These are phyloP conservation scores for Tothia fuscella DNA, from an alignment of 2,329 filamentous ascomycete species.

Conservation along the genomic window DNA sequence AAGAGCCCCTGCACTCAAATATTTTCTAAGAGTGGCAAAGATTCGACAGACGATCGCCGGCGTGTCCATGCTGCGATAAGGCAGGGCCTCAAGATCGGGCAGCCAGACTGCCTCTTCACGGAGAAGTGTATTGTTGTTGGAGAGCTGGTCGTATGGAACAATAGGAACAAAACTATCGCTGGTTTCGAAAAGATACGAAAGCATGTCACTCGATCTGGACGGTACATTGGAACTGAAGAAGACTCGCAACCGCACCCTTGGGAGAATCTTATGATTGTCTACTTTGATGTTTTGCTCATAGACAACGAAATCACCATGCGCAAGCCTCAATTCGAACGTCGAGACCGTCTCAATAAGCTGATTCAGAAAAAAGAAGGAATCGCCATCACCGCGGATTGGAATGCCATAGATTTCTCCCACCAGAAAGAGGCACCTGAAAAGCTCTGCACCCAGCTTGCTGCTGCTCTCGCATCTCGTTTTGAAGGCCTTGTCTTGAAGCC, in stretches of 20 bases:
- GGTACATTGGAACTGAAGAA: conserved; percentile 51
- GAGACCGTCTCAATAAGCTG: conserved; percentile 46
- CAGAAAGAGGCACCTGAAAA: conserved; percentile 35
- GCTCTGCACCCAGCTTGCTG: conserved; percentile 54
- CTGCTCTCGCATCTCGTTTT: conserved; percentile 50
- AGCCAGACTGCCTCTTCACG: conserved; percentile 45
- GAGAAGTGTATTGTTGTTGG: conserved; percentile 68
- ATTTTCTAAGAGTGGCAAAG: conserved; percentile 86
- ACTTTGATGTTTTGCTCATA: conserved; percentile 47
- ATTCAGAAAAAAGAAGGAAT: conserved; percentile 45
- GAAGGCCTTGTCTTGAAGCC: conserved; percentile 78
- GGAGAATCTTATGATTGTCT: conserved; percentile 49
- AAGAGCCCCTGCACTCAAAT: conserved; percentile 55
- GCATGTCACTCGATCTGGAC: conserved; percentile 62
- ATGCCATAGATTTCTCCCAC: conserved; percentile 53
- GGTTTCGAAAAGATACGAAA: conserved; percentile 76
- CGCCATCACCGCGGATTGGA: conserved; percentile 54
- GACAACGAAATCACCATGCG: conserved; percentile 42
- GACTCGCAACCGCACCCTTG: conserved; percentile 50
- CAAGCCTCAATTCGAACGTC: conserved; percentile 46
- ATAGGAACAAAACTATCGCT: conserved; percentile 51
- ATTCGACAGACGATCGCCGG: conserved; percentile 62
- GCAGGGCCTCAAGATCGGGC: conserved; percentile 51
- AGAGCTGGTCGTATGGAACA: conserved; percentile 69
- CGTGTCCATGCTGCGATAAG: conserved; percentile 52